Base-by-base conservation (phyloP, 345 rosid species). In the Durio zibethinus region DNA sequence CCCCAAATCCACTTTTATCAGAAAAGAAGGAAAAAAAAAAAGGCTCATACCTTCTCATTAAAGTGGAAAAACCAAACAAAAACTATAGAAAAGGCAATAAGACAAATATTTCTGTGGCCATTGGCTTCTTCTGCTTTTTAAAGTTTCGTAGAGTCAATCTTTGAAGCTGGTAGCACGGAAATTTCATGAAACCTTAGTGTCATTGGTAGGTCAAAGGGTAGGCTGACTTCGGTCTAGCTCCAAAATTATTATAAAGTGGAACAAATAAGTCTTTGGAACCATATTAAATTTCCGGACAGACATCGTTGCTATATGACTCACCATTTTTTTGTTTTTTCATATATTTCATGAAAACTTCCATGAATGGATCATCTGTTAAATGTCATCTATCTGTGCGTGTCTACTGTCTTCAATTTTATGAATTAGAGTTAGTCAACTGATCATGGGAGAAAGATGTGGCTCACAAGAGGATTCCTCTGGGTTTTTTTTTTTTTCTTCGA, bases 381-480 rank as follows among this genome's bases (percentile, higher is more conserved):
- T 16, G 40, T 12, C 4, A 11, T 10, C 27, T 54, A 12, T 54
- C 59, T 53, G 9, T 53, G 57, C 59, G 27, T 60, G 16, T 36
- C 45, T 18, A 5, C 7, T 33, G 47, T 66, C 79, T 43, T 42
- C 76, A 76, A 57, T 38, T 36, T 78, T 75, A 79, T 40, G 71
- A 25, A 57, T 54, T 56, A 40, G 2, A 36, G n/a, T 57, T 40
- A 38, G 77, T 74, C 77, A 74, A 74, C 54, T 42, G 56, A 45
- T 45, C 38, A 56, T 59, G 21, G 67, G 38, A 59, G 66, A 57
- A 35, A 60, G 29, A 38, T 38, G 52, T 57, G 52, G 76, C 33
- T 73, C 76, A 40, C 66, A 73, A 54, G 54, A 73, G 84, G 88
- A 83, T 78, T 82, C 83, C 80, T 38, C 36, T 76, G n/a, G n/a